These are phyloP conservation scores for Helotiales sp. DNA, from an alignment of 2,329 filamentous ascomycete species.

Conservation along the genomic window DNA sequence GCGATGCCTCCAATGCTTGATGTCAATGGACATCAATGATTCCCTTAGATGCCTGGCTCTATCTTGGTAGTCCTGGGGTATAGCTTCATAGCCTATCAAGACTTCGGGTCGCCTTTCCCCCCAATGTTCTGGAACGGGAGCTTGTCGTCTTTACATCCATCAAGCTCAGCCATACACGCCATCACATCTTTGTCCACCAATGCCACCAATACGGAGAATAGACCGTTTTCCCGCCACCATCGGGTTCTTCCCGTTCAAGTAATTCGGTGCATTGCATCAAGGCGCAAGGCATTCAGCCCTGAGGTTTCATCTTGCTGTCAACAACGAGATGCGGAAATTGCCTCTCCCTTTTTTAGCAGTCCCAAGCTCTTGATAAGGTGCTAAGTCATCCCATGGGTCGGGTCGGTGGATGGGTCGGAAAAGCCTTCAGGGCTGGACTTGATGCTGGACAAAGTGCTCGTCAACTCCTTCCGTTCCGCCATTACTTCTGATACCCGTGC, in stretches of 20 bases:
- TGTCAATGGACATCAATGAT: slow-evolving; percentile 2
- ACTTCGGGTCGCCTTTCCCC: background rate
- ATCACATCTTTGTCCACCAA: slow-evolving; percentile 1
- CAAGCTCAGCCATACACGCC: slow-evolving; percentile 8
- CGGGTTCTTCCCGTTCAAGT: background rate
- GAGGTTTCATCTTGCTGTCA: slow-evolving; percentile 9
- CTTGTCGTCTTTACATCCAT: background rate
- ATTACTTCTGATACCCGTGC: background rate
- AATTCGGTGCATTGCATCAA: background rate
- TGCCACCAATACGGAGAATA: slow-evolving; percentile 13
- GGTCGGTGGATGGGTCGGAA: background rate
- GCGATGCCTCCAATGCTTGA: background rate
- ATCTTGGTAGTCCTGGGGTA: background rate
- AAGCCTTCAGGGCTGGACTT: background rate
- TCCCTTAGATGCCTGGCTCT: background rate
- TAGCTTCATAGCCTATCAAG: slow-evolving; percentile 11
- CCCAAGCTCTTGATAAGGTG: background rate
- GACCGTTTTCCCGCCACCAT: slow-evolving; percentile 9
- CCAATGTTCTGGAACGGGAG: slow-evolving; percentile 7
- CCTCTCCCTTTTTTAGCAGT: slow-evolving; percentile 1
- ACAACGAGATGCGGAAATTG: slow-evolving; percentile 4
- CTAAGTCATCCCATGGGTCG: slow-evolving; percentile 1
- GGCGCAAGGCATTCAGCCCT: background rate
- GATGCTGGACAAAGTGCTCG: background rate
- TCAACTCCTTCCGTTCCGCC: background rate